These are phyloP conservation scores for Blastobotrys apis DNA, from an alignment of 1,139 yeast genomes.

Conservation along the genomic window DNA sequence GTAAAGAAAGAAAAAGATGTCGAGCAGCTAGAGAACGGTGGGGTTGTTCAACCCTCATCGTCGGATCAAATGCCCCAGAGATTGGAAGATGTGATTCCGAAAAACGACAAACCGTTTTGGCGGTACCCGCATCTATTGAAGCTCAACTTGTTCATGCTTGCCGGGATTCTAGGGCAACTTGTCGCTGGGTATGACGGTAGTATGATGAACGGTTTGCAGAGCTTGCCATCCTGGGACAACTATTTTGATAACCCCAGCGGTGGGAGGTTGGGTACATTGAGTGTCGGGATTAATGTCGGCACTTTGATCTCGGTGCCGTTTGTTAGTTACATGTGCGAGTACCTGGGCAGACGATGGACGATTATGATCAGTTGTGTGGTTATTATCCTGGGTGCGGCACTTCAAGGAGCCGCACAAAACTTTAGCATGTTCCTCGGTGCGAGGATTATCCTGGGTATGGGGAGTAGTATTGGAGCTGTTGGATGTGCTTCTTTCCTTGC, in stretches of 20 bases:
- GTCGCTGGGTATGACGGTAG: conserved; percentile 52
- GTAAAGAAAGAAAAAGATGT: too few species aligned
- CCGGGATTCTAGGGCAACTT: conserved; percentile 45
- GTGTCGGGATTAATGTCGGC: conserved; percentile 55
- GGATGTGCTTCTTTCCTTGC: conserved; percentile 43
- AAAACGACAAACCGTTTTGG: conserved; percentile 35
- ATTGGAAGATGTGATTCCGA: conserved; percentile 28
- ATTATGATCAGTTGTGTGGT: background rate
- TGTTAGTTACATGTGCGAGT: conserved; percentile 39
- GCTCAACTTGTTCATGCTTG: conserved; percentile 39
- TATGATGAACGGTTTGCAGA: conserved; percentile 49
- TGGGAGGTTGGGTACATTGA: conserved; percentile 44
- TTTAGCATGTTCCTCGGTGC: conserved; percentile 46
- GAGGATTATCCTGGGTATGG: conserved; percentile 48
- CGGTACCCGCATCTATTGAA: conserved; percentile 37
- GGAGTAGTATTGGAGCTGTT: conserved; percentile 43
- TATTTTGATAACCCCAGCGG: conserved; percentile 43
- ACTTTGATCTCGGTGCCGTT: conserved; percentile 24
- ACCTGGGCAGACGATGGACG: conserved; percentile 45
- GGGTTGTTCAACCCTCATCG: too few species aligned
- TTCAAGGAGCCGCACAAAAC: conserved; percentile 42
- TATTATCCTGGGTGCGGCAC: conserved; percentile 43
- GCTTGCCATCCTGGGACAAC: conserved; percentile 39
- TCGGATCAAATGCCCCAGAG: too few species aligned
- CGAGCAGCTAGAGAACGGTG: too few species aligned